Evolutionary conservation across 1,139 yeast species (phyloP), one percentile per base, ranked within the genome.

Genomic region (Debaryomycetaceae sp.): DNA sequence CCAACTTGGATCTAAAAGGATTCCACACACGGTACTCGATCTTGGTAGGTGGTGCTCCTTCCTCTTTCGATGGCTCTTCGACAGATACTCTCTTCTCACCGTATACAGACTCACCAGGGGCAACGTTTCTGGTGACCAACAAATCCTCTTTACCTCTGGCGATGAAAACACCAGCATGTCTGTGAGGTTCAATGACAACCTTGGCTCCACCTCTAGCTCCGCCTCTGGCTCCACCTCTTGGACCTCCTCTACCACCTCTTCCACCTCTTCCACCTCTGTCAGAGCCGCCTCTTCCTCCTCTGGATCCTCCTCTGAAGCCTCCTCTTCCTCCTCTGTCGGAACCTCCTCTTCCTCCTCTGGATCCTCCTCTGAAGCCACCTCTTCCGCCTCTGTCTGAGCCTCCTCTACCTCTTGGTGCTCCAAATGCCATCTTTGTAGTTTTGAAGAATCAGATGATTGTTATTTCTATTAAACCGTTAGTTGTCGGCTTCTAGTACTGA

Each of bases 111-210:
- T 91, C 98, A 71, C 99, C 99, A 62, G 99, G 99, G 41, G 97
- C 96, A 65, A 84, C 73, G 80, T 93, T 93, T 78, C 86, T 93
- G 63, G 99, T 93, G 54, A 95, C 97, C 63, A 93, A 80, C 68
- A 93, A 81, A 81, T 95, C 99, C 78, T 93, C 99, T 76, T 93
- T 93, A 70, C 99, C 99, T 78, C 98, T 90, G 68, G 98, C 99
- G 72, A 93, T 90, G 83, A 84, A 93, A 56, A 93, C 96, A 83
- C 93, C 93, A 44, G 93, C 96, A 68, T 91, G 98, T 77, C 96
- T 87, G 75, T 93, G 99, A 58, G 98, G 97, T 76, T 93, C 99
- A 59, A 93, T 87, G 62, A 93, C 90, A 56, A 91, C 98, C 75
- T 89, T 87, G 62, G 96, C 87, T 68, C 98, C 99, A 57, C 86